Evolutionary conservation across 2,329 filamentous ascomycete genomes (phyloP).

Genomic region (Drechslerella dactyloides): DNA sequence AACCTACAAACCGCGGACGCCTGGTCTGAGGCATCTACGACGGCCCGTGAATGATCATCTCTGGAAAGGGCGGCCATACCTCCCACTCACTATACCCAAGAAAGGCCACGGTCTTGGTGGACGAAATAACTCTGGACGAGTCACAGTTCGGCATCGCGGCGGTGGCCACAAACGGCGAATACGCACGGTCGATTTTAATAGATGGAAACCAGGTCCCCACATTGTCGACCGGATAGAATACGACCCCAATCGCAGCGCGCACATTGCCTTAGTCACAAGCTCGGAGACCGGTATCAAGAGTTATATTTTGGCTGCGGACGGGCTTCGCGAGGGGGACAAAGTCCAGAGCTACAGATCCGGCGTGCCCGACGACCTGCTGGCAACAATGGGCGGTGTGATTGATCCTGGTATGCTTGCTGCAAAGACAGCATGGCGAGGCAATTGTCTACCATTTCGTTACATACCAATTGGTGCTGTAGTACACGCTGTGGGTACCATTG

Average conservation of each 20-base stretch:
- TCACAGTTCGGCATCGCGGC: constrained; percentile 89
- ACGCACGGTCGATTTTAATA: constrained; percentile 85
- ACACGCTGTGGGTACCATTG: constrained; percentile 82
- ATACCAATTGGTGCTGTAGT: constrained; percentile 92
- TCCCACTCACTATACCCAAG: constrained; percentile 85
- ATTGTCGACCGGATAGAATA: constrained; percentile 93
- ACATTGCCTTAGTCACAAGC: constrained; percentile 85
- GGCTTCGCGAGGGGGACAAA: constrained; percentile 86
- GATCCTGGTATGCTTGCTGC: constrained; percentile 96
- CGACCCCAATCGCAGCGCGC: constrained; percentile 88
- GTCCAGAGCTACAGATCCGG: constrained; percentile 91
- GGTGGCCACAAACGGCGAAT: constrained; percentile 92
- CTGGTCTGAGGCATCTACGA: constrained; percentile 87
- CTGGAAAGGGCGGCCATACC: constrained; percentile 87
- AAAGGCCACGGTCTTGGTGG: constrained; percentile 93
- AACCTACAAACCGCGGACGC: constrained; percentile 91
- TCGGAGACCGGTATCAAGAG: constrained; percentile 75
- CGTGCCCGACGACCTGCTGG: constrained; percentile 83
- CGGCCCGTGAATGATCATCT: constrained; percentile 94
- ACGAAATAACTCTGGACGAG: constrained; percentile 81
- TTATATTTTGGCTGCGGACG: constrained; percentile 95
- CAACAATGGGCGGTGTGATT: constrained; percentile 88
- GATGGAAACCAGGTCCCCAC: constrained; percentile 79
- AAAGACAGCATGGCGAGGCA: constrained; percentile 90
- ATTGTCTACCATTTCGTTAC: constrained; percentile 94